These are phyloP conservation scores for Meyerozyma guilliermondii DNA, from an alignment of 1,139 yeast genomes.

Conservation along the genomic window DNA sequence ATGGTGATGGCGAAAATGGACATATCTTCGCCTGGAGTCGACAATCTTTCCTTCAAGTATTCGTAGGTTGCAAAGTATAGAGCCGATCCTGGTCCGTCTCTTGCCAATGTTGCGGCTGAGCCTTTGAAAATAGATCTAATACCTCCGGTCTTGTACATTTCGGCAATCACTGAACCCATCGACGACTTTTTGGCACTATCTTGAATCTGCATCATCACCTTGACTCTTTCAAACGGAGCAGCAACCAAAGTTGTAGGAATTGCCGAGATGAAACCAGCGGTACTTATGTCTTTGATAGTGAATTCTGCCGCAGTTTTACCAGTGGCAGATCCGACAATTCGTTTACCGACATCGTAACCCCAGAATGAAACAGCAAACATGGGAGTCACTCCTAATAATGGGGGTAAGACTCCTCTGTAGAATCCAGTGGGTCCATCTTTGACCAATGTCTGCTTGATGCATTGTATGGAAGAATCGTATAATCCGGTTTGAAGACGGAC, in stretches of 20 bases:
- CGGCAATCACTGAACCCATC: constrained; percentile 59
- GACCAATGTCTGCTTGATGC: constrained; percentile 63
- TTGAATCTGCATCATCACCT: constrained; percentile 87
- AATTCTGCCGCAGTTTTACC: constrained; percentile 42
- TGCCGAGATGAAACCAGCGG: constrained; percentile 96
- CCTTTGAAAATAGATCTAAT: constrained; percentile 84
- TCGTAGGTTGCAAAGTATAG: constrained; percentile 94
- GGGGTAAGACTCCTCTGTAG: constrained; percentile 85
- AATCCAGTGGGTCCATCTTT: constrained; percentile 75
- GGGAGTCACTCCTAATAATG: constrained; percentile 91
- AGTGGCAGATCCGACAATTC: constrained; percentile 48
- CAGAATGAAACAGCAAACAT: constrained; percentile 98
- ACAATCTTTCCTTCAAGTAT: constrained; percentile 58
- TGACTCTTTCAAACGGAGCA: constrained; percentile 94
- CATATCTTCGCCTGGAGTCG: constrained; percentile 52
- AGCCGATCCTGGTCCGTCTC: constrained; percentile 99
- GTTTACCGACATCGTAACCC: constrained; percentile 95
- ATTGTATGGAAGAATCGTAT: constrained; percentile 56
- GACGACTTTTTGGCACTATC: constrained; percentile 46
- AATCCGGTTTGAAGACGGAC: constrained; percentile 84
- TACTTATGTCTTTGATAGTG: constrained; percentile 66
- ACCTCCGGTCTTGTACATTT: constrained; percentile 79
- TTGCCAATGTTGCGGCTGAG: constrained; percentile 83
- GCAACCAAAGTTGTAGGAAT: constrained; percentile 93
- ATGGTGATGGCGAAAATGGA: constrained; percentile 72